These are phyloP conservation scores for Ophiostoma triangulosporum DNA, from an alignment of 2,329 filamentous ascomycete genomes.

Conservation along the genomic window DNA sequence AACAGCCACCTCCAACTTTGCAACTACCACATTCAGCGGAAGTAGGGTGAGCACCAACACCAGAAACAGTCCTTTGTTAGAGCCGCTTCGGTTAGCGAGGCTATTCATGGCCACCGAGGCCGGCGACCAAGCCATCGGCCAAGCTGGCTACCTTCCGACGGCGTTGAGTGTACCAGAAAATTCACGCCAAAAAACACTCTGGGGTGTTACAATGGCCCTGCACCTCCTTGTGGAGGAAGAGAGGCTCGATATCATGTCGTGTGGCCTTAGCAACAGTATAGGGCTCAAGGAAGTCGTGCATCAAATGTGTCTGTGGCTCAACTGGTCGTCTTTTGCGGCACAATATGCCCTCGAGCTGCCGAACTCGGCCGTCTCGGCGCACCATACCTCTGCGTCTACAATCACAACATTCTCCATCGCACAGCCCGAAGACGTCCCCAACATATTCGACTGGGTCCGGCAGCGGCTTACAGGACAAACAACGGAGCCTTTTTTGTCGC, in stretches of 20 bases:
- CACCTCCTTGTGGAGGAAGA: constrained; percentile 84
- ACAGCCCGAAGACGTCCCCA: constrained; percentile 21
- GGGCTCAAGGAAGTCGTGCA: constrained; percentile 60
- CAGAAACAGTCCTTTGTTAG: constrained; percentile 24
- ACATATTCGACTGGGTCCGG: constrained; percentile 41
- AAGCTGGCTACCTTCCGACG: constrained; percentile 52
- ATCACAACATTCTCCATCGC: constrained; percentile 11
- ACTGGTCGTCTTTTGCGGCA: constrained; percentile 43
- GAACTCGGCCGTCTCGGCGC: constrained; percentile 23
- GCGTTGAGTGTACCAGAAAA: constrained; percentile 37
- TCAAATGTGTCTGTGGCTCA: constrained; percentile 72
- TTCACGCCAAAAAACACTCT: constrained; percentile 44
- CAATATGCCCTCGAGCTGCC: constrained; percentile 41
- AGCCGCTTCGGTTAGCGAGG: constrained; percentile 44
- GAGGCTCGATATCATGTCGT: constrained; percentile 55
- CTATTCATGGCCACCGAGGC: constrained; percentile 49
- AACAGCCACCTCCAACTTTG: background rate
- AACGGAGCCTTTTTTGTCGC: constrained; percentile 26
- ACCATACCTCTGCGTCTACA: constrained; percentile 15
- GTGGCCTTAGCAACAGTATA: constrained; percentile 25
- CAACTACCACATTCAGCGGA: background rate
- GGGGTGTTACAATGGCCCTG: constrained; percentile 59
- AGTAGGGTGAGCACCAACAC: constrained; percentile 16
- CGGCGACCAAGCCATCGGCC: constrained; percentile 41
- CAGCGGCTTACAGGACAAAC: constrained; percentile 27